Conservation (phyloP, 257 asterid genomes). For the Primulina eburnea region DNA sequence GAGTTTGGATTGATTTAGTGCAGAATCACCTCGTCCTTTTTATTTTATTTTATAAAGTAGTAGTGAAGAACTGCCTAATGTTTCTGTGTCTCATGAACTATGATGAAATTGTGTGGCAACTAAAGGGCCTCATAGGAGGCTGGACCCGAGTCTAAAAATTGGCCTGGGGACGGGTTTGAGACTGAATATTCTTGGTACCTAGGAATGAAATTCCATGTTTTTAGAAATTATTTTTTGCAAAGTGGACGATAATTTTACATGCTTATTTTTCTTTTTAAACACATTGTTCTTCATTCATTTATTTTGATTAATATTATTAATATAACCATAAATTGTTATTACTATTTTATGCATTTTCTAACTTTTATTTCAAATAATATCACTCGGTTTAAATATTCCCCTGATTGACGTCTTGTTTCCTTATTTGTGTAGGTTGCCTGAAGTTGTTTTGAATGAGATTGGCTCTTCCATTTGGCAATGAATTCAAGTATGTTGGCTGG, state of each 20-base stretch:
- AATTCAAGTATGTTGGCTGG: constrained; percentile 82
- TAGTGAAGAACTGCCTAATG: background rate
- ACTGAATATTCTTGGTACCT: background rate
- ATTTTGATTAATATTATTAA: background rate
- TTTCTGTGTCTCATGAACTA: background rate
- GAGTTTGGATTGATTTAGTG: background rate
- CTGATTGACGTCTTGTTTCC: constrained; percentile 21
- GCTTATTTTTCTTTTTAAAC: background rate
- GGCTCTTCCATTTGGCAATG: constrained; percentile 58
- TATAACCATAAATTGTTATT: background rate
- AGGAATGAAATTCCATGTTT: background rate
- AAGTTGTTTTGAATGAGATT: constrained; percentile 56
- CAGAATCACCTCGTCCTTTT: background rate
- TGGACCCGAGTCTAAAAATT: background rate
- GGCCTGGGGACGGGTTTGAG: background rate
- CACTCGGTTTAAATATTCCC: background rate
- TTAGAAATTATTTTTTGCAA: background rate
- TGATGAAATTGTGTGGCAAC: background rate
- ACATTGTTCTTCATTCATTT: background rate
- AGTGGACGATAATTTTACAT: background rate
- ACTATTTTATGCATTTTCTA: background rate
- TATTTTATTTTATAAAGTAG: background rate
- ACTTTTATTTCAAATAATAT: background rate
- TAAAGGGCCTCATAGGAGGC: background rate
- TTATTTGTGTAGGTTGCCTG: constrained; percentile 32